These are phyloP conservation scores for Epichloe brachyelytri DNA, from an alignment of 2,329 filamentous ascomycete species.

Conservation along the genomic window DNA sequence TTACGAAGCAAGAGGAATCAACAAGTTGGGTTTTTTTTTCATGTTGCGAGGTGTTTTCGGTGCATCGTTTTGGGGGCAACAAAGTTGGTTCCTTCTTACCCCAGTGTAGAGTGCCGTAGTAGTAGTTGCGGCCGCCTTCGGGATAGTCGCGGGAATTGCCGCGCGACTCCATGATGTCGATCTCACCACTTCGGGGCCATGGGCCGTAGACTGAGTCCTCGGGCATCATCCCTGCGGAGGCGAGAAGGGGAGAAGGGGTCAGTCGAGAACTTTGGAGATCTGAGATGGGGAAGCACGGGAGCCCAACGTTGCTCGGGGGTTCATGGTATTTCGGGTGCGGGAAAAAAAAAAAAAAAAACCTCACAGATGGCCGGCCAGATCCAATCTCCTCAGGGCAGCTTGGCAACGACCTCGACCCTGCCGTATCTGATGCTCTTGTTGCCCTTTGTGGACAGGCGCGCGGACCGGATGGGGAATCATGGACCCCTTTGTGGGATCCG, in stretches of 20 bases:
- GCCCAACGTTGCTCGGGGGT: too few relatives aligned
- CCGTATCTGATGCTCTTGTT: conserved; percentile 11
- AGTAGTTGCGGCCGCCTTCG: conserved; percentile 29
- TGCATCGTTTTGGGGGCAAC: too few relatives aligned
- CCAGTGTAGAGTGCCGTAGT: conserved; percentile 35
- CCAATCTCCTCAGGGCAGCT: conserved; percentile 40
- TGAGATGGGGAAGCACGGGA: too few relatives aligned
- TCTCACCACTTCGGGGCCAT: conserved; percentile 40
- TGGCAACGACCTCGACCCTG: conserved; percentile 38
- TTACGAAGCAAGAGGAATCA: neutral
- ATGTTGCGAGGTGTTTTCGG: too few relatives aligned
- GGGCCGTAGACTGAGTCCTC: conserved; percentile 31
- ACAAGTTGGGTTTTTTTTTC: neutral
- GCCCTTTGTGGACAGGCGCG: conserved; percentile 27
- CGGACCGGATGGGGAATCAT: conserved; percentile 38
- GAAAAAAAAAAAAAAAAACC: neutral
- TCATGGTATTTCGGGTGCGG: too few relatives aligned
- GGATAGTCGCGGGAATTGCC: conserved; percentile 25
- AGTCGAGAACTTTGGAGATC: too few relatives aligned
- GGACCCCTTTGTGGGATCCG: conserved; percentile 27
- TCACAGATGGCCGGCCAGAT: conserved; percentile 36
- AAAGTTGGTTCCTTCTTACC: conserved; percentile 14
- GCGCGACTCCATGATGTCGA: conserved; percentile 37
- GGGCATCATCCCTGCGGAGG: conserved; percentile 32
- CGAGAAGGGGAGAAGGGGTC: too few relatives aligned